These are phyloP conservation scores for Hevea brasiliensis DNA, from an alignment of 345 rosid species.

Conservation along the genomic window DNA sequence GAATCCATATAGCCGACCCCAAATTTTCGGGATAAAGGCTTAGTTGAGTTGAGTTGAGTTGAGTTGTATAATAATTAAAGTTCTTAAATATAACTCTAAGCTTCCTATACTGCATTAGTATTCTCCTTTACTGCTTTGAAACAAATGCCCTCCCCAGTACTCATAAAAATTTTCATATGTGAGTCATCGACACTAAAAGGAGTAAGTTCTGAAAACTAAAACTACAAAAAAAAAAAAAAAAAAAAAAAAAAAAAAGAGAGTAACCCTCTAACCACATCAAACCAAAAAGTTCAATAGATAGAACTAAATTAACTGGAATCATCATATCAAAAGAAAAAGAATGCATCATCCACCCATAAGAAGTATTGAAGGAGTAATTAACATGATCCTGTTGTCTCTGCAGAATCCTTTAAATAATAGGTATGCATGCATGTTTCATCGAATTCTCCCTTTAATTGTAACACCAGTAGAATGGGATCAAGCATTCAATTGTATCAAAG, in stretches of 20 bases:
- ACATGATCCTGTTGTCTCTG: neutral
- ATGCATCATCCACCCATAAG: neutral
- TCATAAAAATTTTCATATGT: neutral
- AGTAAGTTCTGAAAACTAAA: neutral
- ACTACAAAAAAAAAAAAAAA: neutral
- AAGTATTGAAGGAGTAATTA: neutral
- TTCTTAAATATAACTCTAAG: too few species aligned
- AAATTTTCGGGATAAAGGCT: too few species aligned
- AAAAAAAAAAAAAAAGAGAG: neutral
- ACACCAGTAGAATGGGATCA: neutral
- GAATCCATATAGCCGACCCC: too few species aligned
- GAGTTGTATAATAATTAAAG: too few species aligned
- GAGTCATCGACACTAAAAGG: neutral
- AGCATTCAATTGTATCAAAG: neutral
- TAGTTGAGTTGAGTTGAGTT: too few species aligned
- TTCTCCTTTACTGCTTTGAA: neutral
- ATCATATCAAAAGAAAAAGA: neutral
- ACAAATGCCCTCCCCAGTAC: neutral
- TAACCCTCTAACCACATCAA: neutral
- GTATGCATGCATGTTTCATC: neutral
- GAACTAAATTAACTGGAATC: neutral
- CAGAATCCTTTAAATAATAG: neutral
- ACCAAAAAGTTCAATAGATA: neutral
- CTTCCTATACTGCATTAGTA: too few species aligned
- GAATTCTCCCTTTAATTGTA: neutral